Base-by-base conservation (phyloP, 805 yeast species). In the Phaffomyces opuntiae region DNA sequence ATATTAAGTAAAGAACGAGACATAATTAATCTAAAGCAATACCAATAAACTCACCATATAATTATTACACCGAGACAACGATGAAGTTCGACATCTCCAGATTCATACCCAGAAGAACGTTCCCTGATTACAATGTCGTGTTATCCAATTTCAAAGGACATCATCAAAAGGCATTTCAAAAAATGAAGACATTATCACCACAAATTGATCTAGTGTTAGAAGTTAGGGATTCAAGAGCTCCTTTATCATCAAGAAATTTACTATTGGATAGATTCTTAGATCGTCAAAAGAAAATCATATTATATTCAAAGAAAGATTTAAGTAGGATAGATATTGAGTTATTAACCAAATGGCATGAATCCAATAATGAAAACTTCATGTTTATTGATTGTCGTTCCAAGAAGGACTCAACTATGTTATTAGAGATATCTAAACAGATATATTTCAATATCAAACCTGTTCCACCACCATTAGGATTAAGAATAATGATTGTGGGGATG, bases 101-200 rank as follows among this genome's bases (percentile, higher is more conserved):
- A 4, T 88, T 88, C 58, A 60, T 73, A 13, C 96, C 97, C 1
- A 65, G 97, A 42, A 57, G 67, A 33, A 60, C 63, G n/a, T 90
- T 90, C 55, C 96, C 96, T 1, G 71, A 74, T 13, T 84, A 84
- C 60, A 77, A 78, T 42, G 75, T 89, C 13, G 71, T 80, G 1
- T 64, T 83, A 19, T 80, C 93, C 1, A 89, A 86, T 61, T 88
- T 88, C 66, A 87, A 87, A 55, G 96, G 97, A 12, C 97, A 90
- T 60, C 98, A 91, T 56, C 78, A 80, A 49, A 81, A 79, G 49
- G 96, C 96, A 0, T 67, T 91, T 27, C 74, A 78, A 40, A 74
- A 68, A 49, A 78, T 90, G 67, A 73, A 79, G 13, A 77, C 75
- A 34, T 61, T 87, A 29, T 78, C 91, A 2, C 89, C 93, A 4